A percentile compares a stretch with the other conserved stretches of the same genome.
phyloP scores from a whole-genome alignment of 2,329 filamentous ascomycete genomes.

The Tolypocladium sp. region DNA sequence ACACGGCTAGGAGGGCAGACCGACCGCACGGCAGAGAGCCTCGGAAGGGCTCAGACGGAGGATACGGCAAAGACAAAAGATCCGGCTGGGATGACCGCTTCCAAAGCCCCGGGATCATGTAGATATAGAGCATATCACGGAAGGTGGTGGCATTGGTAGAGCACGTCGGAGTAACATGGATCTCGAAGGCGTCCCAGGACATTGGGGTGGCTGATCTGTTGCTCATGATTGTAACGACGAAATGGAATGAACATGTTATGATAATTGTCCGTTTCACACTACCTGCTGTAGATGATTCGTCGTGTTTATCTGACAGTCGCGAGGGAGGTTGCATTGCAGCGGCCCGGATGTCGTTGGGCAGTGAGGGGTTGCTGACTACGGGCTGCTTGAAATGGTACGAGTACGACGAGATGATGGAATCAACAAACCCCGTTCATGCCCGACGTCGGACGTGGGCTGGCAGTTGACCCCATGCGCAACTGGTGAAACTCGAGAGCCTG shows the following conservation, averaged over 20 bases:
- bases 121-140: slow-evolving; percentile 9
- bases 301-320: background rate
- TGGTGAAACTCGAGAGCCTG: background rate
- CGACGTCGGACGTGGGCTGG: background rate
- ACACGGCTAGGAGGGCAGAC: slow-evolving; percentile 13
- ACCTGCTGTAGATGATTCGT: background rate
- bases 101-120: slow-evolving; percentile 7
- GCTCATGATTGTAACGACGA: slow-evolving; percentile 20
- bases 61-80: slow-evolving; percentile 2
- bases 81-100: background rate
- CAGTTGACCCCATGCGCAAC: background rate
- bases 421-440: background rate
- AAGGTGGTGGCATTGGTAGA: slow-evolving; percentile 6
- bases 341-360: background rate
- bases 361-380: background rate
- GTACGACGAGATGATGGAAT: background rate
- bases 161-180: slow-evolving; percentile 10
- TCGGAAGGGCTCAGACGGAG: background rate
- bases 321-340: background rate
- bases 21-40: background rate
- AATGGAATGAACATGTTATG: slow-evolving; percentile 18
- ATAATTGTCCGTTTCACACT: background rate
- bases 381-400: background rate
- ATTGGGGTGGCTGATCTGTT: slow-evolving; percentile 13
- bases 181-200: slow-evolving; percentile 10